Evolutionary conservation across 305 asterid species (phyloP).

Genomic region (Withania somnifera): DNA sequence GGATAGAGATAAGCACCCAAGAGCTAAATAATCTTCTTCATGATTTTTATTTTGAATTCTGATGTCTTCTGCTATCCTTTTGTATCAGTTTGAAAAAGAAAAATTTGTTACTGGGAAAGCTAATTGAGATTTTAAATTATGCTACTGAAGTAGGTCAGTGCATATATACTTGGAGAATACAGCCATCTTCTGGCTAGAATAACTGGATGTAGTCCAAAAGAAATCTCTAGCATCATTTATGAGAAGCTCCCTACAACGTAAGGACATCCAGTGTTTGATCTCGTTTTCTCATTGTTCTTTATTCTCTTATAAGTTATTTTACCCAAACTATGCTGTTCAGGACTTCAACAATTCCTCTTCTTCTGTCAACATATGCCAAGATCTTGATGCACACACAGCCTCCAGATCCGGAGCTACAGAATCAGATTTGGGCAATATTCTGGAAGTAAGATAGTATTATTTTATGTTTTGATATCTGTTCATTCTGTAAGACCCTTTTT

Average conservation of each 20-base stretch:
- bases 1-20: background rate
- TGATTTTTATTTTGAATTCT: background rate
- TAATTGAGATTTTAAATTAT: background rate
- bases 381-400: constrained; percentile 90
- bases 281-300: constrained; percentile 10
- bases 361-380: constrained; percentile 89
- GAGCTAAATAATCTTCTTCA: background rate
- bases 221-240: constrained; percentile 71
- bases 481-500: background rate
- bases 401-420: constrained; percentile 56
- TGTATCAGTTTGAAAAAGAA: background rate
- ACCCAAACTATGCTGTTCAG: constrained; percentile 35
- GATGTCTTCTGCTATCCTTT: background rate
- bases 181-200: constrained; percentile 92
- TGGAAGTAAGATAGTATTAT: constrained; percentile 28
- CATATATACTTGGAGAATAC: constrained; percentile 97
- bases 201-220: constrained; percentile 87
- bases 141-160: constrained; percentile 57
- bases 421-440: constrained; percentile 41
- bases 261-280: constrained; percentile 24
- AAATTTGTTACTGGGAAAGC: background rate
- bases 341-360: constrained; percentile 87
- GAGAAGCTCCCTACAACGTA: constrained; percentile 98
- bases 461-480: background rate
- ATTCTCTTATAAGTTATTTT: constrained; percentile 11